phyloP scores from a whole-genome alignment of 2,329 filamentous ascomycete genomes.

The Cladosporium sp. region DNA sequence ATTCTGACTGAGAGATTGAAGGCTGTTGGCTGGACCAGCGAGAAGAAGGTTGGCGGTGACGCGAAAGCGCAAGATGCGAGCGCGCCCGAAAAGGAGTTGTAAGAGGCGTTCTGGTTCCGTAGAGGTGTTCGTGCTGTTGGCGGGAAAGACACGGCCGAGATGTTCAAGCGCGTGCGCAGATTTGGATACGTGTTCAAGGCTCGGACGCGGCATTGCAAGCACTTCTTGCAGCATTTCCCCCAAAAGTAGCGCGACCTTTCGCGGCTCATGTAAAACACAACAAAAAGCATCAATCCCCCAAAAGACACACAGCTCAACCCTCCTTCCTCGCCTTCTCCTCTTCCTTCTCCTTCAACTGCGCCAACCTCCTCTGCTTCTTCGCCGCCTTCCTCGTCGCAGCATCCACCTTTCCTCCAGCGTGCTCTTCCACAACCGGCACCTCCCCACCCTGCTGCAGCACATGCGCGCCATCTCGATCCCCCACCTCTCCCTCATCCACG shows the following conservation, averaged over 20 bases:
- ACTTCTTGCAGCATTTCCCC: no score
- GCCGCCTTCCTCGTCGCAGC: slow-evolving; percentile 52
- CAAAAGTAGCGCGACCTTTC: no score
- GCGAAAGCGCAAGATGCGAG: slow-evolving; percentile 14
- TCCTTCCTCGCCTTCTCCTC: slow-evolving; percentile 10
- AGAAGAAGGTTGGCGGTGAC: slow-evolving; percentile 51
- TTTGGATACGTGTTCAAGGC: no score
- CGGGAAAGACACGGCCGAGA: no score
- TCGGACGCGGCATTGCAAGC: no score
- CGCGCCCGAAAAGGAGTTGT: slow-evolving; percentile 19
- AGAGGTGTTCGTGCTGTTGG: no score
- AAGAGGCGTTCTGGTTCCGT: background rate
- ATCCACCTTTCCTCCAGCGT: slow-evolving; percentile 32
- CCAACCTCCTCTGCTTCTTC: slow-evolving; percentile 51
- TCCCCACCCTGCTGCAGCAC: slow-evolving; percentile 31
- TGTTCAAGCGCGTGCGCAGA: no score
- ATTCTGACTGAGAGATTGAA: slow-evolving; percentile 91
- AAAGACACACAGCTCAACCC: no score
- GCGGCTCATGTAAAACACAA: no score
- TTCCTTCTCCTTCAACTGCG: slow-evolving; percentile 34
- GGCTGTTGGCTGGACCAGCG: slow-evolving; percentile 81
- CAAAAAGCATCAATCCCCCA: no score
- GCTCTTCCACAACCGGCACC: slow-evolving; percentile 22
- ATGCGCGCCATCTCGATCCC: slow-evolving; percentile 28
- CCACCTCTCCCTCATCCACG: slow-evolving; percentile 39